phyloP scores from a whole-genome alignment of 1,284 basidiomycete genomes.

The Bjerkandera adusta region DNA sequence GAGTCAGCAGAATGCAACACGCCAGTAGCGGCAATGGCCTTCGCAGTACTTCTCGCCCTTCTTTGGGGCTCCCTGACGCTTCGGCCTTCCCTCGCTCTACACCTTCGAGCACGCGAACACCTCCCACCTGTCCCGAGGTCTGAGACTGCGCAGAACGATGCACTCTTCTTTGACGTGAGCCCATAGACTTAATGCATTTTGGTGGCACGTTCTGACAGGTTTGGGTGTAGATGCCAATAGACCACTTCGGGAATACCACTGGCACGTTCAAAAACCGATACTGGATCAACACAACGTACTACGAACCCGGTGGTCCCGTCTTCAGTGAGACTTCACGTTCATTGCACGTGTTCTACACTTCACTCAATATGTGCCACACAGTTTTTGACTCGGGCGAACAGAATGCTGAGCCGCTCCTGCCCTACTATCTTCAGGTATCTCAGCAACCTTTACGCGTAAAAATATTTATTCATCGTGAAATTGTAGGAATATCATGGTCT shows the following conservation, averaged over 20 bases:
- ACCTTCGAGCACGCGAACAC: neutral
- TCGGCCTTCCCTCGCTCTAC: too few relatives aligned
- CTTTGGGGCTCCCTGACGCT: too few relatives aligned
- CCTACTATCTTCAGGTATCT: conserved; percentile 42
- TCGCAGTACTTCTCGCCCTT: too few relatives aligned
- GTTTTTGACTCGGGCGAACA: conserved; percentile 52
- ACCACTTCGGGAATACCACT: conserved; percentile 35
- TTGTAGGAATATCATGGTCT: conserved; percentile 46
- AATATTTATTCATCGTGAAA: too few relatives aligned
- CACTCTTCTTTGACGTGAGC: too few relatives aligned
- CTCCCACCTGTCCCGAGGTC: neutral
- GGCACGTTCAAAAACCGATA: conserved; percentile 45
- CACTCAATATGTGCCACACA: too few relatives aligned
- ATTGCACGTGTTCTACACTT: neutral
- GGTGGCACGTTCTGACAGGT: neutral
- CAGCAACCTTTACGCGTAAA: neutral
- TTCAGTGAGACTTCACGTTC: conserved; percentile 30
- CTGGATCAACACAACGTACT: conserved; percentile 55
- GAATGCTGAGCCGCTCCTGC: conserved; percentile 43
- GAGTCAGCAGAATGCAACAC: too few relatives aligned
- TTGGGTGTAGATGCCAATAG: conserved; percentile 37
- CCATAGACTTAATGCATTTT: too few relatives aligned
- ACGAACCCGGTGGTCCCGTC: conserved; percentile 48
- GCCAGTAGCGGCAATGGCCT: too few relatives aligned
- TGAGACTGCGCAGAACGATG: neutral